Percentiles rank a stretch among this genome's conserved stretches.
phyloP scores from a whole-genome alignment of 768 basidiomycete species.

The Termitomyces sp. region DNA sequence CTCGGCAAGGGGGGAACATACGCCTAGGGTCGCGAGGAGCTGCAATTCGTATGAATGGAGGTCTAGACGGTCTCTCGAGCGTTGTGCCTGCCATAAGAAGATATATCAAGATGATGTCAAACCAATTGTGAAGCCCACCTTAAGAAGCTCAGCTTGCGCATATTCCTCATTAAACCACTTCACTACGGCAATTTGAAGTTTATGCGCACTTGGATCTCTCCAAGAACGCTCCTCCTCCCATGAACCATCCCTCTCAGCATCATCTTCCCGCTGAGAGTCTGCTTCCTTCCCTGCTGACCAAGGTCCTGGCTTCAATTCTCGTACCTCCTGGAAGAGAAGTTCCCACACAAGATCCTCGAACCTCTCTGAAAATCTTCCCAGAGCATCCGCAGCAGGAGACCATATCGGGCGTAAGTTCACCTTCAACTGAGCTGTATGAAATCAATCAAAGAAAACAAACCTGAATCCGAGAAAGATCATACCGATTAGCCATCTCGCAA shows the following conservation, averaged over 20 bases:
- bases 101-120: not conserved
- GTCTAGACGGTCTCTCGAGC: constrained; percentile 58
- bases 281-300: constrained; percentile 7
- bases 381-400: constrained; percentile 69
- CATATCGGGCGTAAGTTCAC: constrained; percentile 90
- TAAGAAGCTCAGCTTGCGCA: constrained; percentile 21
- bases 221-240: constrained; percentile 74
- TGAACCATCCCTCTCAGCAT: constrained; percentile 26
- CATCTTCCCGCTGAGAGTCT: constrained; percentile 3
- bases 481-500: constrained; percentile 72
- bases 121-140: constrained; percentile 20
- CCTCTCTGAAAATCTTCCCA: constrained; percentile 46
- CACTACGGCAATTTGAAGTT: constrained; percentile 39
- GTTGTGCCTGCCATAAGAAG: constrained; percentile 21
- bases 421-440: constrained; percentile 74
- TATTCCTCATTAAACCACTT: constrained; percentile 39
- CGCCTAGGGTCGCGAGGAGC: constrained; percentile 64
- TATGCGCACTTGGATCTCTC: constrained; percentile 72
- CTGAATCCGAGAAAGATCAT: constrained; percentile 12
- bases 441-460: not conserved
- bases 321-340: constrained; percentile 41
- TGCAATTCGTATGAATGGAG: constrained; percentile 73
- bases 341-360: constrained; percentile 72
- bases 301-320: constrained; percentile 18
- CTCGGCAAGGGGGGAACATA: constrained; percentile 69